phyloP scores from a whole-genome alignment of 192 early-diverging fungal species.

The Podila verticillata region DNA sequence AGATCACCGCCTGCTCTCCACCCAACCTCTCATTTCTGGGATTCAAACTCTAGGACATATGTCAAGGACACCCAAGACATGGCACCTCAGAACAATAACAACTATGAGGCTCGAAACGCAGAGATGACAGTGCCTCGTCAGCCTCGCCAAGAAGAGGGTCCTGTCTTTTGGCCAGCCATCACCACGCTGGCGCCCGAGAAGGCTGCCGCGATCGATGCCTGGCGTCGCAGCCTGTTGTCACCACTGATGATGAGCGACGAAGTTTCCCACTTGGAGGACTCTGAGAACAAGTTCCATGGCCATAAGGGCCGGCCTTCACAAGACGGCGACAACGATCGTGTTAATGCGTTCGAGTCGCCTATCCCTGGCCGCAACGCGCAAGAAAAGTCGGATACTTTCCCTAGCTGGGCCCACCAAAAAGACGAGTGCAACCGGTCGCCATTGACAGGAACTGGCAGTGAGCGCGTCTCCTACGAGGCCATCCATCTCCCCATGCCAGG shows the following conservation, averaged over 20 bases:
- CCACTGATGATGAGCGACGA: slow-evolving; percentile 7
- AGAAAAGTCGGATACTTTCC: neutral
- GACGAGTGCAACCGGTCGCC: neutral
- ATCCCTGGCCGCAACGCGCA: neutral
- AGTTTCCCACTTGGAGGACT: slow-evolving; percentile 3
- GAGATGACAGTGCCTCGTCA: too few species aligned
- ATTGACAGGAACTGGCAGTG: neutral
- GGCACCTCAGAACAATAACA: too few species aligned
- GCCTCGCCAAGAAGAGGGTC: too few species aligned
- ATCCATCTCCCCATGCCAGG: neutral
- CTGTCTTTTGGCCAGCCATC: slow-evolving; percentile 11
- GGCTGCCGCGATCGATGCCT: slow-evolving; percentile 35
- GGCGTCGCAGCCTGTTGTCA: slow-evolving; percentile 26
- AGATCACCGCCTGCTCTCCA: neutral
- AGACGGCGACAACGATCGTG: neutral
- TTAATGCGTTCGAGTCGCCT: neutral
- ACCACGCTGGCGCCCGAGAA: slow-evolving; percentile 29
- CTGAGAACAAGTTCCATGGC: neutral
- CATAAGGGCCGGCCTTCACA: neutral
- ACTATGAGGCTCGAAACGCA: too few species aligned
- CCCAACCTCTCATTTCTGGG: too few species aligned
- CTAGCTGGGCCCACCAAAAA: neutral
- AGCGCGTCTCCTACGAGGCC: neutral
- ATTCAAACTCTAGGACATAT: too few species aligned
- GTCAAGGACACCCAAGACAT: too few species aligned